phyloP scores from a whole-genome alignment of 2,329 filamentous ascomycete genomes.

The Nigrospora osmanthi region DNA sequence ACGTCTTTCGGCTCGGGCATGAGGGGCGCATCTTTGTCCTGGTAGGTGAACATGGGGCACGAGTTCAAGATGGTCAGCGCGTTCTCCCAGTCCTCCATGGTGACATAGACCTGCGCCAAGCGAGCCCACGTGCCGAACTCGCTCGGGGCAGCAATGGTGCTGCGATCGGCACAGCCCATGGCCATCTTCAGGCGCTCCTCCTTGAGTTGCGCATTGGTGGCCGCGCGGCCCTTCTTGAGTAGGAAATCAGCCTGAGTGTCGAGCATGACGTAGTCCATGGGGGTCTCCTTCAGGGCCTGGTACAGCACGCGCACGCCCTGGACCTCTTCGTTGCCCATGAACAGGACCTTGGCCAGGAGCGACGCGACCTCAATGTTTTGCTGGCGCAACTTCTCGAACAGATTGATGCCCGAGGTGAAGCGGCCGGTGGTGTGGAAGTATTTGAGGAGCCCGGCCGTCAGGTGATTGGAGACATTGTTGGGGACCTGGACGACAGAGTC shows the following conservation, averaged over 20 bases:
- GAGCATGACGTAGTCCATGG: slow-evolving; percentile 96
- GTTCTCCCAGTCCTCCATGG: slow-evolving; percentile 93
- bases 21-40: slow-evolving; percentile 91
- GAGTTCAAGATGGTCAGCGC: slow-evolving; percentile 93
- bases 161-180: slow-evolving; percentile 85
- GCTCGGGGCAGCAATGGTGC: slow-evolving; percentile 89
- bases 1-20: slow-evolving; percentile 92
- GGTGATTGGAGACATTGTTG: slow-evolving; percentile 91
- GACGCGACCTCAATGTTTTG: slow-evolving; percentile 93
- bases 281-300: slow-evolving; percentile 79
- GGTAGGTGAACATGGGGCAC: slow-evolving; percentile 99
- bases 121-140: slow-evolving; percentile 97
- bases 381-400: slow-evolving; percentile 90
- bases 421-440: slow-evolving; percentile 95
- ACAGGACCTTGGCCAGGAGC: slow-evolving; percentile 79
- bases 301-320: slow-evolving; percentile 83
- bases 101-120: slow-evolving; percentile 86
- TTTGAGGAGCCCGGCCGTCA: slow-evolving; percentile 85
- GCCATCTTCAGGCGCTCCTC: slow-evolving; percentile 74
- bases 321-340: slow-evolving; percentile 97
- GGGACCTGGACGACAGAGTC: slow-evolving; percentile 97
- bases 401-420: slow-evolving; percentile 90
- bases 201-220: slow-evolving; percentile 44
- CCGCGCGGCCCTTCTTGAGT: slow-evolving; percentile 66
- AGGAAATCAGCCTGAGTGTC: slow-evolving; percentile 92